These are phyloP conservation scores for Oxyria digyna DNA, from an alignment of 148 eudicot genomes.

Conservation along the genomic window DNA sequence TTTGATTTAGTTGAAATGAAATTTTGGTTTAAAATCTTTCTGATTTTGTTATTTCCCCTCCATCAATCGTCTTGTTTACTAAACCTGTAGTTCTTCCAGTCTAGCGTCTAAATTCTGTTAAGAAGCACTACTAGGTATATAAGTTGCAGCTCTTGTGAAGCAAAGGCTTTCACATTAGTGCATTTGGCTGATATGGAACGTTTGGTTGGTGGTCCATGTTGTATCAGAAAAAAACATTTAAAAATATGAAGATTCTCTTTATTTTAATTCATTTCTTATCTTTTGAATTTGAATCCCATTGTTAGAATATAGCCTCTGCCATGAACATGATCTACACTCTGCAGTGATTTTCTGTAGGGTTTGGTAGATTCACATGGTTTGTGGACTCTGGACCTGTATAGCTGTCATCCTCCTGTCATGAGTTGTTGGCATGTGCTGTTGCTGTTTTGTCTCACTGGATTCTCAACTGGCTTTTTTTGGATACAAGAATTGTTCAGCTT, in stretches of 20 bases:
- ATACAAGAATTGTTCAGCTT: not conserved
- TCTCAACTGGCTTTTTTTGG: not conserved
- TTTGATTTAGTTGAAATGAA: not conserved
- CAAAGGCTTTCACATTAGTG: not conserved
- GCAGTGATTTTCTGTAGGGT: not conserved
- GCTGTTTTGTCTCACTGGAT: not conserved
- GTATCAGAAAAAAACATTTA: not conserved
- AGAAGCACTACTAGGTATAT: not conserved
- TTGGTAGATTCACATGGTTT: not conserved
- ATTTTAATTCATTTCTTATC: not conserved
- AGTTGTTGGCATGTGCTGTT: not conserved
- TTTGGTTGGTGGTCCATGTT: not conserved
- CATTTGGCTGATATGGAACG: not conserved
- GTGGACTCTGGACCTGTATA: no score
- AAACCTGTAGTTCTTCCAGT: not conserved
- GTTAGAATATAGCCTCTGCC: not conserved
- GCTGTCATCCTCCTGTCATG: not conserved
- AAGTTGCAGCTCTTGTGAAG: not conserved
- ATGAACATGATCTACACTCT: constrained; percentile 1
- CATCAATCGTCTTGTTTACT: no score
- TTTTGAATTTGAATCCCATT: not conserved
- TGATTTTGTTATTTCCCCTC: not conserved
- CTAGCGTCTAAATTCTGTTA: not conserved
- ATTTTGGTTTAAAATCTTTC: not conserved
- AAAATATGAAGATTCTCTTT: constrained; percentile 3